Evolutionary conservation across 495 filamentous ascomycete genomes (phyloP).

Genomic region (Penicillium desertorum): DNA sequence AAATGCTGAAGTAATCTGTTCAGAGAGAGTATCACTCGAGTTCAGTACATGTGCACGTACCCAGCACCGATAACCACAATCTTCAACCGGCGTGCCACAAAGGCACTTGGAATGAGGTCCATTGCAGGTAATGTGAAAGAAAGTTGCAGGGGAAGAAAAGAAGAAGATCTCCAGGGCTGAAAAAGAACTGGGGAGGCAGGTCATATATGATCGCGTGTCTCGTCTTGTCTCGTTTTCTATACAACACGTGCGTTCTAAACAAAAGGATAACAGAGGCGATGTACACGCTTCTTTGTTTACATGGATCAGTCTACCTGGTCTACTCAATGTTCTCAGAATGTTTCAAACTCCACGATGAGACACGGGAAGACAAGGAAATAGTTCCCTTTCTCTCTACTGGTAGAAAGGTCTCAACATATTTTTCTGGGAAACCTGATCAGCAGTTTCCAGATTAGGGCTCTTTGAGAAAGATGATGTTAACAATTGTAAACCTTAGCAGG

Average conservation of each 20-base stretch:
- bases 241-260: neutral
- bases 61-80: constrained; percentile 61
- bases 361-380: neutral
- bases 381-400: neutral
- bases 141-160: neutral
- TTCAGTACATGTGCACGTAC: constrained; percentile 41
- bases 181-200: neutral
- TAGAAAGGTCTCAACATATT: neutral
- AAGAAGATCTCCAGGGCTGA: neutral
- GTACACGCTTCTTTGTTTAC: neutral
- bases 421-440: no score
- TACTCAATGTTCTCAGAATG: neutral
- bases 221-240: neutral
- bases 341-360: neutral
- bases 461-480: neutral
- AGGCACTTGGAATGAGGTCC: constrained; percentile 8
- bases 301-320: neutral
- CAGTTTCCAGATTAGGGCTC: neutral
- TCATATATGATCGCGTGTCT: neutral
- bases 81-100: constrained; percentile 27
- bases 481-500: neutral
- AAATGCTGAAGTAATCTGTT: constrained; percentile 1
- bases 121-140: neutral
- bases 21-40: constrained; percentile 37
- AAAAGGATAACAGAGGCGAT: neutral